Base-by-base conservation (phyloP, 2,329 filamentous ascomycete genomes). In the Rutstroemia sydowiana region DNA sequence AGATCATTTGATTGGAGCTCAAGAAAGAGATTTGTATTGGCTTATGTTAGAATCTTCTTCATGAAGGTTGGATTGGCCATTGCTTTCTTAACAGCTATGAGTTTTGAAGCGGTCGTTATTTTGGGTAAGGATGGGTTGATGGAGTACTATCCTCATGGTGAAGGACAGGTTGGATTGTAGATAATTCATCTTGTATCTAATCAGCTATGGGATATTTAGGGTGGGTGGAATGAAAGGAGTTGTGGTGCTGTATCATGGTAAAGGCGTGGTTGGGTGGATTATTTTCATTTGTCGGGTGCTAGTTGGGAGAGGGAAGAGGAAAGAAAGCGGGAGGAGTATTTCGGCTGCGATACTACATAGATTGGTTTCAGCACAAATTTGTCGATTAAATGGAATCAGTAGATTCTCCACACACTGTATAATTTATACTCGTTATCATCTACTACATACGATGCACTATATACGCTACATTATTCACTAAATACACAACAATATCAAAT, bases 1-100 rank as follows among this genome's bases (percentile, higher is more conserved):
- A 77, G 75, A 61, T 87, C 82, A 32, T 91, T 95, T 68, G 81
- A 84, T 66, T 79, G 79, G 68, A 74, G 81, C 55, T 82, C 87
- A 41, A 85, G 88, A 68, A 73, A 82, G 59, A 81, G 90, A 51
- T 76, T 95, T 45, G 69, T 90, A 64, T 83, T 85, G 70, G 76
- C 93, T 30, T 85, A 88, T 62, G 71, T 76, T 69, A 95, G 95
- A 79, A 75, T 85, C 60, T 74, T 82, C 56, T 67, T 73, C 31
- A 74, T 88, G 51, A 67, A 75, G 18, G 5, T 21, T 13, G 37
- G n/a, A 8, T 3, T 26, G 13, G 8, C 20, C 37, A 21, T 78
- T 5, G 45, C 80, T 26, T 71, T 82, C 49, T 63, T 65, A 3
- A 65, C 74, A 8, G 57, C 83, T 21, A 21, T 87, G 5, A 61